Evolutionary conservation across 2,329 filamentous ascomycete species (phyloP), one percentile per base, ranked within the genome.

Genomic region (Diaporthe sp.): DNA sequence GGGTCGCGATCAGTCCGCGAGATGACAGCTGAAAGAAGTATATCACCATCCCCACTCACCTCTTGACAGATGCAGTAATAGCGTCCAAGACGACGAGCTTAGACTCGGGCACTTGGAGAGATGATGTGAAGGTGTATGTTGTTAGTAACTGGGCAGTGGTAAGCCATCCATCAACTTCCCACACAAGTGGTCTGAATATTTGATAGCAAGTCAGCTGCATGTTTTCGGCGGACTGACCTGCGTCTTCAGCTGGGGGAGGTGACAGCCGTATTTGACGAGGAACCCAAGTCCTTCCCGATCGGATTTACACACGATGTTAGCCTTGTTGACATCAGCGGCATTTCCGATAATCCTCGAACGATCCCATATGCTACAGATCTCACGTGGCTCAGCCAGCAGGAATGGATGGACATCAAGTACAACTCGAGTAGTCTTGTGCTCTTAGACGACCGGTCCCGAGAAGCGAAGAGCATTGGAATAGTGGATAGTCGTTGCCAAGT

Each of bases 401-500:
- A 51, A 27, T 51, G 44, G 44, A 66, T 66, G 44, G 63, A 51
- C 4, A 66, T 66, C 30, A 51, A 66, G 15, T 66, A 66, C 15
- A 66, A 37, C 4, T 51, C 63, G 4, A 51, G 63, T 22, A 19
- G 37, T 13, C 44, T 66, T 1, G 44, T 66, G 15, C 44, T 51
- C 1, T 66, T 51, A 13, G 63, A 51, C 32, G 63, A 66, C 44
- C 44, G 44, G 0, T 66, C 44, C 15, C 30, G 44, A 27, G 63
- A 66, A 39, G 44, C 63, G 4, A 66, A 51, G 3, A 66, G 63
- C 25, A 66, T 66, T 19, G 63, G 63, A 42, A 10, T 50, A 1
- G 61, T 66, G 12, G 61, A 66, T 25, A 51, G 63, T 39, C 44
- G 63, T 5, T 66, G 44, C 32, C 44, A 66, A n/a, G 63, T 66